Percentiles rank a stretch among this genome's conserved stretches.
Conservation (phyloP, 495 filamentous ascomycete species). For the Pseudoneurospora amorphoporcata region DNA sequence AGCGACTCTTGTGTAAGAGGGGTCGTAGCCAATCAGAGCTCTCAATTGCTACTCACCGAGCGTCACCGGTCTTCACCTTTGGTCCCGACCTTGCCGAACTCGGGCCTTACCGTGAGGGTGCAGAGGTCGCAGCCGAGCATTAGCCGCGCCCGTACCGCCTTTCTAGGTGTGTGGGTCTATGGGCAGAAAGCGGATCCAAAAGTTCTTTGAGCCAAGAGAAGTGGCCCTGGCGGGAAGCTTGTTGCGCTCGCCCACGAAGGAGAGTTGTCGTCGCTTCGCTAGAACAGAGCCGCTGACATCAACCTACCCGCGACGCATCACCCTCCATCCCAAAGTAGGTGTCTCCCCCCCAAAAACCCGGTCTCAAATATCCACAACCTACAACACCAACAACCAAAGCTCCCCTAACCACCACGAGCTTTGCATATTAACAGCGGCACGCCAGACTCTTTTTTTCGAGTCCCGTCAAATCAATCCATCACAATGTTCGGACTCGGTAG, state of each 20-base stretch:
- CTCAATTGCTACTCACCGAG: slow-evolving; percentile 1
- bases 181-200: not conserved
- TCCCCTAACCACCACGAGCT: not conserved
- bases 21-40: slow-evolving; percentile 4
- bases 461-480: slow-evolving; percentile 6
- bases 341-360: not conserved
- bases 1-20: not conserved
- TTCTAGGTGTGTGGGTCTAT: not conserved
- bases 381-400: not conserved
- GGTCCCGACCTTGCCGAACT: not conserved
- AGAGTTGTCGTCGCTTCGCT: not conserved
- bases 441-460: not conserved
- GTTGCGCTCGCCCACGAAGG: not conserved
- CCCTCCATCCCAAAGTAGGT: not conserved
- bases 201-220: not conserved
- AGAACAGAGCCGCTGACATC: not conserved
- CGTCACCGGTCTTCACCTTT: not conserved
- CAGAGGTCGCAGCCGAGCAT: not conserved
- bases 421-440: not conserved
- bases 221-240: not conserved
- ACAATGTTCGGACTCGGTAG: slow-evolving; percentile 87
- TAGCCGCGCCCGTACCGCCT: not conserved
- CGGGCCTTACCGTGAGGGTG: not conserved
- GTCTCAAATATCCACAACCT: not conserved
- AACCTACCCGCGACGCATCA: not conserved